These are phyloP conservation scores for Alnus rubra DNA, from an alignment of 306 rosid species.

Conservation along the genomic window DNA sequence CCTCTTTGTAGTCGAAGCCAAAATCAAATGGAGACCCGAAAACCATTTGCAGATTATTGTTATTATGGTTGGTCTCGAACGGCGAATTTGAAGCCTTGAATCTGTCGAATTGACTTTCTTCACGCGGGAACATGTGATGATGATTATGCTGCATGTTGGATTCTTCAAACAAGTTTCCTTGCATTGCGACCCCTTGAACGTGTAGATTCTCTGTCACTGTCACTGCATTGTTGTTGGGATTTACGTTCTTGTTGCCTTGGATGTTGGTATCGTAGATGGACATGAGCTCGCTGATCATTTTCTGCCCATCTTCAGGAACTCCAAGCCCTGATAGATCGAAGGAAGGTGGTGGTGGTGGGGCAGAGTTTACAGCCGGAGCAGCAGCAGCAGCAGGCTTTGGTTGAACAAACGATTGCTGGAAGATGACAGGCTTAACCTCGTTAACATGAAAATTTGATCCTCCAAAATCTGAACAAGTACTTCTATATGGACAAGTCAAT, in stretches of 20 bases:
- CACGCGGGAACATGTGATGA: conserved; percentile 38
- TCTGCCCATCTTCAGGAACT: conserved; percentile 63
- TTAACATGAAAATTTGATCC: conserved; percentile 45
- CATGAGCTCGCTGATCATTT: conserved; percentile 57
- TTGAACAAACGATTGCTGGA: conserved; percentile 46
- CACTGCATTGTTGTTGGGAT: conserved; percentile 21
- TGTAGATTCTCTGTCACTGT: conserved; percentile 36
- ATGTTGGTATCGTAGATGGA: conserved; percentile 49
- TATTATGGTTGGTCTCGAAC: conserved; percentile 45
- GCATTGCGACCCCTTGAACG: conserved; percentile 48
- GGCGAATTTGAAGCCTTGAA: conserved; percentile 48
- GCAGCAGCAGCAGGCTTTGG: conserved; percentile 29
- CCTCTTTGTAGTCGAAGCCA: conserved; percentile 55
- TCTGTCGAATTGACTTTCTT: conserved; percentile 54
- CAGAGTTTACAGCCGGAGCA: conserved; percentile 38
- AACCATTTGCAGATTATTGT: conserved; percentile 42
- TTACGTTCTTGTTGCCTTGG: conserved; percentile 37
- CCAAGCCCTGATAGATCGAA: conserved; percentile 50
- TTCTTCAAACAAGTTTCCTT: conserved; percentile 46
- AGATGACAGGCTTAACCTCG: conserved; percentile 58
- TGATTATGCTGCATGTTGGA: conserved; percentile 36
- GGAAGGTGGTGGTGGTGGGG: conserved; percentile 40
- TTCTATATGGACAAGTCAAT: conserved; percentile 41
- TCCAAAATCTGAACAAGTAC: conserved; percentile 28
- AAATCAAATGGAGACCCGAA: conserved; percentile 56